Base-by-base conservation (phyloP, 306 rosid genomes). In the Benincasa hispida region DNA sequence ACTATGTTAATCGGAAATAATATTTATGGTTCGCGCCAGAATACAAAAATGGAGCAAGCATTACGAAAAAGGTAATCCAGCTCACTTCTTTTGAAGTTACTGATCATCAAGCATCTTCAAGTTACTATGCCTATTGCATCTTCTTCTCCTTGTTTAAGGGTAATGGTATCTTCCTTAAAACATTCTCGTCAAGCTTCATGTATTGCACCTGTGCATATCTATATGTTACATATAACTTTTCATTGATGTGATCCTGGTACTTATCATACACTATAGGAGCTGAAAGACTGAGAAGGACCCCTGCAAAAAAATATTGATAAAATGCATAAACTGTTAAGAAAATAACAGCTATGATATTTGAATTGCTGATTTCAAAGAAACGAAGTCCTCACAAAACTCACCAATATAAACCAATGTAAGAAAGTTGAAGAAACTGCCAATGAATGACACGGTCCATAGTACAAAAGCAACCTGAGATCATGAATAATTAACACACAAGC, bases 221-320 rank as follows among this genome's bases (percentile, higher is more conserved):
- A 67, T 87, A 83, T 51, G 90, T 14, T 69, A 84, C 41, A 32
- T 55, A 76, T 62, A 95, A 76, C 85, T 89, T 86, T 6, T 85
- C 91, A 82, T 95, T 81, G 70, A 90, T 80, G 72, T 58, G 90
- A 56, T 86, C 91, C 90, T 87, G 97, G 84, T 68, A 95, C 88
- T 87, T 92, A 80, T 90, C 97, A 88, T 95, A 95, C 79, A 92
- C 78, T 37, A 87, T n/a, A 14, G 99, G 99, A 80, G 88, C 85
- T 13, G 97, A 90, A 86, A 95, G 81, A 84, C 98, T 84, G 66
- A 95, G 85, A 80, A 95, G 86, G 77, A 95, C 82, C 65, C 88
- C 99, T 95, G 79, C 45, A 84, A 83, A 51, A 53, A 84, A 32
- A 68, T 58, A 75, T 56, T 51, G 50, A 69, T 53, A 79, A 37